A percentile compares a stretch with the other conserved stretches of the same genome.
Evolutionary conservation across 441 rosid genomes (phyloP).

Genomic region (Raphanus hybrid): DNA sequence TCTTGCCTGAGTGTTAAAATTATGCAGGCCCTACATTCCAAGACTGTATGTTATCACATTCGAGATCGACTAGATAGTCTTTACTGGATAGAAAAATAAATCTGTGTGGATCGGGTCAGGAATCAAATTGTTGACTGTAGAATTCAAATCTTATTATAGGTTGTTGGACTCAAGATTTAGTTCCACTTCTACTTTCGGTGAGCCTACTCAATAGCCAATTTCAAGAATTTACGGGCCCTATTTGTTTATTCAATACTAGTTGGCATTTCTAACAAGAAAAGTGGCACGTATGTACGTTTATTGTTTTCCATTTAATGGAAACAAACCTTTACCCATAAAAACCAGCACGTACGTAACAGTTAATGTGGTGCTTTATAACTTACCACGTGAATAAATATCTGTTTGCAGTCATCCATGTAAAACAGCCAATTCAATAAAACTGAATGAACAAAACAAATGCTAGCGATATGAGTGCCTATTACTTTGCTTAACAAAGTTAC

Average conservation of each 20-base stretch:
- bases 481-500: background rate
- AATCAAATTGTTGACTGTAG: background rate
- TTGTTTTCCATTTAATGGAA: background rate
- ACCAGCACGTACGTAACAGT: slow-evolving; percentile 13
- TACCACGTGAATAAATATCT: slow-evolving; percentile 6
- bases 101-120: background rate
- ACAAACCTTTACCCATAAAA: slow-evolving; percentile 14
- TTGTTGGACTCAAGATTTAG: background rate
- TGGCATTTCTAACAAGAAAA: slow-evolving; percentile 14
- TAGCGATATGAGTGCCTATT: background rate
- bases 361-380: slow-evolving; percentile 2
- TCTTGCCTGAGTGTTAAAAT: background rate
- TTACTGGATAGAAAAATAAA: background rate
- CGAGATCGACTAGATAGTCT: background rate
- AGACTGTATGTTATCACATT: background rate
- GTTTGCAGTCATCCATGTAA: background rate
- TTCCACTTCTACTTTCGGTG: background rate
- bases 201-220: background rate
- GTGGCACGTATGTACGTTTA: background rate
- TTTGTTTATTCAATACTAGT: slow-evolving; percentile 1
- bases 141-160: too few relatives aligned
- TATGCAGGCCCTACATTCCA: background rate
- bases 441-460: background rate
- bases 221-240: background rate
- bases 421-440: background rate